phyloP scores from a whole-genome alignment of 2,329 filamentous ascomycete species.

The Diaporthe citri region DNA sequence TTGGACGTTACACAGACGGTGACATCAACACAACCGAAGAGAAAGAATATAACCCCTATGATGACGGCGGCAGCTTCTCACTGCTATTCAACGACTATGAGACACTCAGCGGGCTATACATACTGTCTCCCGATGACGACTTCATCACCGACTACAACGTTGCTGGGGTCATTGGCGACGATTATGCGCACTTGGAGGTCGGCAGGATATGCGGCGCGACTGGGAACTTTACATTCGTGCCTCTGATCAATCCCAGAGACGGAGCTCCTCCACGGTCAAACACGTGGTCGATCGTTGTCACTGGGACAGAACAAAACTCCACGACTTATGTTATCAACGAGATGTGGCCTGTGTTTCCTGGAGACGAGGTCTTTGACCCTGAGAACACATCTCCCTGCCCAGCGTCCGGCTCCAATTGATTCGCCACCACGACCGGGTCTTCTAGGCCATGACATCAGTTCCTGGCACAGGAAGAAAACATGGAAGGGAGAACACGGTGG shows the following conservation, averaged over 20 bases:
- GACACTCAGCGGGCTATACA: conserved; percentile 1
- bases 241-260: not conserved
- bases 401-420: not conserved
- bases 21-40: not conserved
- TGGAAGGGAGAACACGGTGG: not conserved
- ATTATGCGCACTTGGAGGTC: not conserved
- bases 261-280: not conserved
- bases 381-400: not conserved
- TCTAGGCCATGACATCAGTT: not conserved
- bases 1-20: not conserved
- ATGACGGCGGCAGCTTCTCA: not conserved
- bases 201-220: conserved; percentile 14
- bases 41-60: not conserved
- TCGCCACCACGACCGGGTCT: too few relatives aligned
- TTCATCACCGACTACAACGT: not conserved
- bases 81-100: not conserved
- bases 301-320: not conserved
- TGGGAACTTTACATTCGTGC: conserved; percentile 6
- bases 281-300: not conserved
- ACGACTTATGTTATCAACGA: not conserved
- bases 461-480: not conserved
- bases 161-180: not conserved
- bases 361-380: not conserved
- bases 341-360: conserved; percentile 11
- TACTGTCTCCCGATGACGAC: not conserved